A percentile compares a stretch with the other conserved stretches of the same genome.
These are phyloP conservation scores for Aspergillus piperis DNA, from an alignment of 2,329 filamentous ascomycete species.

Conservation along the genomic window DNA sequence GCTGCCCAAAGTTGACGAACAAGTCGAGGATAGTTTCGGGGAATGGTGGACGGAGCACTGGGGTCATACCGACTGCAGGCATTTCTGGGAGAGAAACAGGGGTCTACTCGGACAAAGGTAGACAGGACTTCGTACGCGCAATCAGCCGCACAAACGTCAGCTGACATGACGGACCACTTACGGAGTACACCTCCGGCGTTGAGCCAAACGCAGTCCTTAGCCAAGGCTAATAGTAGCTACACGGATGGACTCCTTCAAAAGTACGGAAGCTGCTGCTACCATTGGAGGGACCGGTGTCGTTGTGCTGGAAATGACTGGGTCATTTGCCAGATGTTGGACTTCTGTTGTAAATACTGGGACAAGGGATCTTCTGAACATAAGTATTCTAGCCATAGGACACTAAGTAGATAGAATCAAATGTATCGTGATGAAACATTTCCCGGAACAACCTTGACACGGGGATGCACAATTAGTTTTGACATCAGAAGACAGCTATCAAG, in stretches of 20 bases:
- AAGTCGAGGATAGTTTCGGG: conserved; percentile 86
- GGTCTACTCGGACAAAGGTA: conserved; percentile 68
- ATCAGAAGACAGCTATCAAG: no score
- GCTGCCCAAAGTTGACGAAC: conserved; percentile 70
- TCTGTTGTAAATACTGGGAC: background rate
- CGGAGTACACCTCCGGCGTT: background rate
- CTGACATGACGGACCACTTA: background rate
- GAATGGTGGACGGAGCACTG: conserved; percentile 96
- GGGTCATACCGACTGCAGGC: conserved; percentile 75
- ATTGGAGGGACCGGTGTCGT: background rate
- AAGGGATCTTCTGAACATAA: background rate
- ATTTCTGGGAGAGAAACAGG: conserved; percentile 83
- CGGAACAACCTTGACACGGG: no score
- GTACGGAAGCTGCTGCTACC: no score
- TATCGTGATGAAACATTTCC: background rate
- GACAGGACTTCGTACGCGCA: background rate
- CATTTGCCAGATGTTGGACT: background rate
- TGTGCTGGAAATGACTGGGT: background rate
- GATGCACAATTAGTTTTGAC: no score
- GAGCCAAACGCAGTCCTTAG: background rate
- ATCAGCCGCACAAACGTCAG: background rate
- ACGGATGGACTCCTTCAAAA: no score
- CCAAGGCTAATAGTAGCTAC: background rate
- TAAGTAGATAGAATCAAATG: background rate
- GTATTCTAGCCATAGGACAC: background rate